These are phyloP conservation scores for Phytophthora litchii DNA, from an alignment of 352 stramenopile genomes.

Conservation along the genomic window DNA sequence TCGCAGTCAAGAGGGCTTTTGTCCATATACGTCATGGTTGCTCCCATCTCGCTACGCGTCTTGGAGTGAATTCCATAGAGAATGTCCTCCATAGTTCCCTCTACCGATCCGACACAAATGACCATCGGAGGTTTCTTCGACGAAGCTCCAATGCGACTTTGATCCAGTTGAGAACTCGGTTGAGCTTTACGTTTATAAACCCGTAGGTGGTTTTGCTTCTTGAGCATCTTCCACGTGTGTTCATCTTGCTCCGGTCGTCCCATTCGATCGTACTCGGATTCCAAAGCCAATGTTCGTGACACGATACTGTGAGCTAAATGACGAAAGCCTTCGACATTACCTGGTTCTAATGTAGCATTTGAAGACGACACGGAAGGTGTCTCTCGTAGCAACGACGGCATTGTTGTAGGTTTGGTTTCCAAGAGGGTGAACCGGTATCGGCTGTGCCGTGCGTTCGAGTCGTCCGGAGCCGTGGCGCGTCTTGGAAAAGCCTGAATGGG, in stretches of 20 bases:
- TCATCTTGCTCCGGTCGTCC: conserved; percentile 38
- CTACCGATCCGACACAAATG: conserved; percentile 54
- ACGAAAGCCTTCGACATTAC: conserved; percentile 47
- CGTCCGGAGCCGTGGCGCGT: conserved; percentile 25
- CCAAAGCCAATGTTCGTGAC: conserved; percentile 46
- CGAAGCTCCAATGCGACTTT: conserved; percentile 10
- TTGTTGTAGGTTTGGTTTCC: conserved; percentile 7
- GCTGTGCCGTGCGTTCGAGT: not conserved
- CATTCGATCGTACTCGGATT: conserved; percentile 48
- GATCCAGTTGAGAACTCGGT: conserved; percentile 9
- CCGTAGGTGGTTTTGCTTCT: conserved; percentile 46
- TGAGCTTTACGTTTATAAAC: conserved; percentile 48
- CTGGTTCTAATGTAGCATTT: conserved; percentile 27
- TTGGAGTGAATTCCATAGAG: conserved; percentile 67
- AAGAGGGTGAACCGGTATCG: conserved; percentile 18
- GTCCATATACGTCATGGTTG: conserved; percentile 53
- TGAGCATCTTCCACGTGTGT: conserved; percentile 40
- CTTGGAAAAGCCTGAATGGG: conserved; percentile 18
- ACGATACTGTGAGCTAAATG: conserved; percentile 54
- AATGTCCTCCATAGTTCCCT: conserved; percentile 57
- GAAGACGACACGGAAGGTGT: conserved; percentile 25
- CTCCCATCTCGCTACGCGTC: conserved; percentile 59
- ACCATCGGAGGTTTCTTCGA: conserved; percentile 48
- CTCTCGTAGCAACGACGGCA: conserved; percentile 15
- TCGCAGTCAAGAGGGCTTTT: conserved; percentile 49